Conservation (phyloP, 352 stramenopile species). For the Globisporangium okanoganense region DNA sequence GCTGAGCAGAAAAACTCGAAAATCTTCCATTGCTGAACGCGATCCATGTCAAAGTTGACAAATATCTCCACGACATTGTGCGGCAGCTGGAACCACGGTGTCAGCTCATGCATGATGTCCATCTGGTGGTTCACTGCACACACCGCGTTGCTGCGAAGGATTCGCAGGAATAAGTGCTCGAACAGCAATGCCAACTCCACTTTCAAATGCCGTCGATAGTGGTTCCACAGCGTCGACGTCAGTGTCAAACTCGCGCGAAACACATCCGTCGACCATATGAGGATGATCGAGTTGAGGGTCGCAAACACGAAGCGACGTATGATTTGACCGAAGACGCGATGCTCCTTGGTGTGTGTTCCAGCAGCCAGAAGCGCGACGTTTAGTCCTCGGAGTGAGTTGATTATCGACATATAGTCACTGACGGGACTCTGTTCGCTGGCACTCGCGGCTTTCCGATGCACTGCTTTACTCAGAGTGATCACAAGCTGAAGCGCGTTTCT, state of each 20-base stretch:
- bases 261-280: conserved; percentile 54
- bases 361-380: conserved; percentile 69
- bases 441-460: conserved; percentile 45
- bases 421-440: conserved; percentile 31
- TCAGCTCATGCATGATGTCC: conserved; percentile 78
- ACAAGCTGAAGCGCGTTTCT: conserved; percentile 73
- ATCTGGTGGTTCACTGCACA: conserved; percentile 57
- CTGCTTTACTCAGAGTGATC: conserved; percentile 68
- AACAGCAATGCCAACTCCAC: conserved; percentile 80
- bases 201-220: conserved; percentile 81
- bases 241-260: conserved; percentile 61
- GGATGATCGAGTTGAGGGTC: conserved; percentile 56
- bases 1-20: conserved; percentile 80
- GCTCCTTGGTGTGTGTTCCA: conserved; percentile 39
- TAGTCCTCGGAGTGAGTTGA: conserved; percentile 62
- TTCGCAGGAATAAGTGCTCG: conserved; percentile 76
- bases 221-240: conserved; percentile 80
- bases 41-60: conserved; percentile 85
- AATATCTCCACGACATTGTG: conserved; percentile 89
- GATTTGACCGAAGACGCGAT: conserved; percentile 67
- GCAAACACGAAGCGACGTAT: conserved; percentile 74
- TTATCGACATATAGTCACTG: conserved; percentile 51
- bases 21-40: conserved; percentile 87
- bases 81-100: conserved; percentile 71
- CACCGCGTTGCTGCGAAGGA: conserved; percentile 45